Evolutionary conservation across 1,284 basidiomycete species (phyloP).

Genomic region (Trichosporon faecale): DNA sequence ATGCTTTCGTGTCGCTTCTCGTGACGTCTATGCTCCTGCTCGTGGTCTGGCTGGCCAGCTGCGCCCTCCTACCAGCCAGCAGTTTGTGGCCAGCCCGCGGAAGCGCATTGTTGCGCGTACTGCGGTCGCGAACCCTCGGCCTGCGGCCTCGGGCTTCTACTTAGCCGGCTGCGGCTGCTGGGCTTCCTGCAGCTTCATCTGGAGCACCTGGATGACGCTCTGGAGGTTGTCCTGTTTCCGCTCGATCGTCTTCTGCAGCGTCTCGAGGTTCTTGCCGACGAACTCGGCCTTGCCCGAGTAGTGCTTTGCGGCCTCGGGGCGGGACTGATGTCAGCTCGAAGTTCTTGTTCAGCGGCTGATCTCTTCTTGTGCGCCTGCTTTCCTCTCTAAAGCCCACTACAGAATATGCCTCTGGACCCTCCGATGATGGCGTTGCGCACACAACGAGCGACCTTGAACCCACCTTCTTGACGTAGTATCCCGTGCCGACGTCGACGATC

Average conservation of each 20-base stretch:
- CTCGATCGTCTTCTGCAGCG: constrained; percentile 76
- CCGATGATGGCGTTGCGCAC: too few species aligned
- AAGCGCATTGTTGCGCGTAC: too few species aligned
- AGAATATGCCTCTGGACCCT: too few species aligned
- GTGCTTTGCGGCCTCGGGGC: constrained; percentile 71
- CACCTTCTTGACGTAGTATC: constrained; percentile 94
- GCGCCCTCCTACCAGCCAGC: too few species aligned
- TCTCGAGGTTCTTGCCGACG: constrained; percentile 73
- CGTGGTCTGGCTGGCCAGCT: neutral
- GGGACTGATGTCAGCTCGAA: constrained; percentile 58
- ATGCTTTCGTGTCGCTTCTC: neutral
- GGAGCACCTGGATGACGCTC: constrained; percentile 68
- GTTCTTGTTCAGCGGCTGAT: too few species aligned
- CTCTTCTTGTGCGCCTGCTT: too few species aligned
- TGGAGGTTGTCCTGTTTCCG: constrained; percentile 86
- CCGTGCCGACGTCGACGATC: constrained; percentile 92
- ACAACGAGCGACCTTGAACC: too few species aligned
- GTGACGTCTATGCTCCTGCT: neutral
- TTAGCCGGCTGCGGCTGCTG: constrained; percentile 22
- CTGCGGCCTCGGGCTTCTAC: neutral
- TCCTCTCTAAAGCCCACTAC: too few species aligned
- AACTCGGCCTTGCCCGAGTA: constrained; percentile 74
- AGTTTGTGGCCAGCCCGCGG: too few species aligned
- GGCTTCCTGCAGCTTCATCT: constrained; percentile 62
- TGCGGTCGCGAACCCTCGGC: neutral